Percentiles rank a stretch among this genome's conserved stretches.
Conservation (phyloP, 1,139 yeast species). For the Wickerhamomyces sp. region DNA sequence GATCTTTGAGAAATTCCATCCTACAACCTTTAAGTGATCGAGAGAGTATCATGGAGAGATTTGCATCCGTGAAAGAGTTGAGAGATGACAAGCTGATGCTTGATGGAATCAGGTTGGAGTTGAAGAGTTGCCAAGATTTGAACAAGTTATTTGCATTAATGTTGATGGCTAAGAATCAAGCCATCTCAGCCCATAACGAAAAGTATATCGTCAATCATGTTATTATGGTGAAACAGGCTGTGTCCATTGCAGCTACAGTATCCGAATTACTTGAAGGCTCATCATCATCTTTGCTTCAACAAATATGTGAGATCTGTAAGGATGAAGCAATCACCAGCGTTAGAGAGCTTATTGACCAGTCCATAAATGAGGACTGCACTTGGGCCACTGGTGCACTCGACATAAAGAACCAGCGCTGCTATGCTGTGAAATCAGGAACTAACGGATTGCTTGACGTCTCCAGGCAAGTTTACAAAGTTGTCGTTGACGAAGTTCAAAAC, state of each 20-base stretch:
- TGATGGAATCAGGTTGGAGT: slow-evolving; percentile 19
- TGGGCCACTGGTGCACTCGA: slow-evolving; percentile 38
- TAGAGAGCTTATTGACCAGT: slow-evolving; percentile 25
- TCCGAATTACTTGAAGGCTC: slow-evolving; percentile 15
- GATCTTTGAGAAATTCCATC: slow-evolving; percentile 34
- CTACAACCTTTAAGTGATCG: slow-evolving; percentile 40
- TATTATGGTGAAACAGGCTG: slow-evolving; percentile 32
- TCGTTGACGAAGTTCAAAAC: slow-evolving; percentile 32
- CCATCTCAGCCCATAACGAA: slow-evolving; percentile 2
- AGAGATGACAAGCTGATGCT: slow-evolving; percentile 18
- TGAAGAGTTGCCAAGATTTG: slow-evolving; percentile 32
- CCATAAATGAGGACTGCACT: slow-evolving; percentile 35
- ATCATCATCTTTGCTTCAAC: slow-evolving; percentile 22
- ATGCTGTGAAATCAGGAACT: slow-evolving; percentile 38
- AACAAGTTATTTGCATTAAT: slow-evolving; percentile 31
- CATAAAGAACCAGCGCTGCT: slow-evolving; percentile 37
- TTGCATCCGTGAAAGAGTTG: slow-evolving; percentile 33
- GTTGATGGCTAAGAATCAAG: slow-evolving; percentile 22
- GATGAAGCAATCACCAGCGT: slow-evolving; percentile 24
- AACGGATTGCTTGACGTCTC: slow-evolving; percentile 44
- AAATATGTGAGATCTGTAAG: slow-evolving; percentile 27
- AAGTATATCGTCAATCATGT: slow-evolving; percentile 35
- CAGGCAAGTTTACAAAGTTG: slow-evolving; percentile 34
- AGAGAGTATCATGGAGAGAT: slow-evolving; percentile 29
- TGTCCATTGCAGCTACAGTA: slow-evolving; percentile 19